These are phyloP conservation scores for Yamadazyma diddensiae DNA, from an alignment of 1,139 yeast species.

Conservation along the genomic window DNA sequence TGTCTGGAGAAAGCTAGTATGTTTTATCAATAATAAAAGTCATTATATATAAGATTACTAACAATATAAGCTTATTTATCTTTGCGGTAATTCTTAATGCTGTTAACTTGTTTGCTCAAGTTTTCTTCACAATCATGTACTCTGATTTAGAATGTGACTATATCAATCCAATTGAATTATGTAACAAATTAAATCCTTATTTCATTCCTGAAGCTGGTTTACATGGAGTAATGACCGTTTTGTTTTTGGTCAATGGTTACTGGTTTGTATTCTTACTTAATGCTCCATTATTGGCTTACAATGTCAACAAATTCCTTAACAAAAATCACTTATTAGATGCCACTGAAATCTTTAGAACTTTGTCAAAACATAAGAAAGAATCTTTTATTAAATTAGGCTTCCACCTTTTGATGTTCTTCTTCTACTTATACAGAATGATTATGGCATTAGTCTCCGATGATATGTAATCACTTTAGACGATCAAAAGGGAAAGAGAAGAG, in stretches of 20 bases:
- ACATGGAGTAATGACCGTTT: conserved; percentile 68
- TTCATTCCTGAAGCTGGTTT: conserved; percentile 88
- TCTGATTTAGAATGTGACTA: conserved; percentile 94
- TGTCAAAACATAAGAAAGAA: conserved; percentile 90
- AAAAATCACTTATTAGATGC: conserved; percentile 92
- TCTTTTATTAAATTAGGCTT: conserved; percentile 86
- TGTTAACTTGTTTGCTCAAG: conserved; percentile 83
- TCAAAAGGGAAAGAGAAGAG: no score
- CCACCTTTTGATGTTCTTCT: conserved; percentile 90
- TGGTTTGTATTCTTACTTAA: conserved; percentile 90
- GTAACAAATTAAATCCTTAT: conserved; percentile 87
- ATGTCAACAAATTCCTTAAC: conserved; percentile 67
- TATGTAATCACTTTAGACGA: no score
- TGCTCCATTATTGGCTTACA: conserved; percentile 81
- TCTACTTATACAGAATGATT: conserved; percentile 94
- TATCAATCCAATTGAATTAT: conserved; percentile 94
- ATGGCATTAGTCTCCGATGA: conserved; percentile 84
- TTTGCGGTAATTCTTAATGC: conserved; percentile 86
- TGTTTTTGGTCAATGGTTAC: conserved; percentile 84
- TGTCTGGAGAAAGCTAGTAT: conserved; percentile 34
- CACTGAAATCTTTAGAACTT: conserved; percentile 94
- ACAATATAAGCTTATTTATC: conserved; percentile 56
- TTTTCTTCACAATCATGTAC: conserved; percentile 88
- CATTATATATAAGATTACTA: conserved; percentile 5
- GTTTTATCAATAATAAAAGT: conserved; percentile 13